These are phyloP conservation scores for Pestalotiopsis sp. DNA, from an alignment of 2,329 filamentous ascomycete species.

Conservation along the genomic window DNA sequence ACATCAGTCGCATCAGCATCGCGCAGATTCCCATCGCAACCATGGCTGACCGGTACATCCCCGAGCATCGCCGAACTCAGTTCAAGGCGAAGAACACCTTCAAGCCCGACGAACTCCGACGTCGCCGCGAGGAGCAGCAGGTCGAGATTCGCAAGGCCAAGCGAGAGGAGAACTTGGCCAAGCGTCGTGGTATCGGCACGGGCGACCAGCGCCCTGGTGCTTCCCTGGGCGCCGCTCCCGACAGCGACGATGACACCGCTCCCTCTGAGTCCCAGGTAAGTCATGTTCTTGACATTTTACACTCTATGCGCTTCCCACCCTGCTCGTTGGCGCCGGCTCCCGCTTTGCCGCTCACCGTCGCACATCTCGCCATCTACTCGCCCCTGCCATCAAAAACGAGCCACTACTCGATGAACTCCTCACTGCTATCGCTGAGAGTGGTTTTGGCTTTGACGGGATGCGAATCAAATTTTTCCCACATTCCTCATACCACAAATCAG, in stretches of 20 bases:
- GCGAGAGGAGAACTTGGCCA: slow-evolving; percentile 98
- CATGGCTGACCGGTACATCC: slow-evolving; percentile 99
- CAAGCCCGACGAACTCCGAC: slow-evolving; percentile 97
- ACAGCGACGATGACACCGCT: slow-evolving; percentile 95
- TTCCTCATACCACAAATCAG: slow-evolving; percentile 9
- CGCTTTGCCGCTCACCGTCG: not conserved
- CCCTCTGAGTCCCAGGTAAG: slow-evolving; percentile 96
- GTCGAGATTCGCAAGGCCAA: slow-evolving; percentile 99
- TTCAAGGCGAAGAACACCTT: slow-evolving; percentile 99
- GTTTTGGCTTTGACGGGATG: not conserved
- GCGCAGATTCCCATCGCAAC: slow-evolving; percentile 36
- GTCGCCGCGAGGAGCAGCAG: slow-evolving; percentile 97
- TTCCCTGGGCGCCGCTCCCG: slow-evolving; percentile 81
- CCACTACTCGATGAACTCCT: not conserved
- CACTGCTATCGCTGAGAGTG: not conserved
- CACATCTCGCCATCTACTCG: not conserved
- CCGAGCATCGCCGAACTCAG: slow-evolving; percentile 97
- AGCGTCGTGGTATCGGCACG: slow-evolving; percentile 89
- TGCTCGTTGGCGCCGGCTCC: not conserved
- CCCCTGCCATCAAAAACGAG: not conserved
- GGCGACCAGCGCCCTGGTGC: slow-evolving; percentile 79
- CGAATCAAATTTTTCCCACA: slow-evolving; percentile 14
- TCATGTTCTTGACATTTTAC: slow-evolving; percentile 24
- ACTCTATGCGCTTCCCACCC: not conserved
- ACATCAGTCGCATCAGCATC: slow-evolving; percentile 2